These are phyloP conservation scores for Noccaea bulbosa DNA, from an alignment of 345 rosid species.

Conservation along the genomic window DNA sequence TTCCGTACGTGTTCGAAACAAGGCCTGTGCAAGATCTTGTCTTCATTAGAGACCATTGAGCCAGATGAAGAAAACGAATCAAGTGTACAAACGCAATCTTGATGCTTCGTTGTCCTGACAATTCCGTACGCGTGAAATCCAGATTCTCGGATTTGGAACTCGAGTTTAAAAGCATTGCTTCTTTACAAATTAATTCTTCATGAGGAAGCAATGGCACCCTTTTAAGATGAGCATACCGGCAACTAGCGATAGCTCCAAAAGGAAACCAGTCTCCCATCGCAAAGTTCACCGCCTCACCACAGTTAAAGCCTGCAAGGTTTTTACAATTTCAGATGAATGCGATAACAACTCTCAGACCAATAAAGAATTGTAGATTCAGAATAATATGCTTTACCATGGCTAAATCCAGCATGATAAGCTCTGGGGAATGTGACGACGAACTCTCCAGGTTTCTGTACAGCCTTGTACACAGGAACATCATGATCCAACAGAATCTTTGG, in stretches of 20 bases:
- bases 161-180: slow-evolving; percentile 77
- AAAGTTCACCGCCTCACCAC: slow-evolving; percentile 99
- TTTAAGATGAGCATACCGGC: slow-evolving; percentile 89
- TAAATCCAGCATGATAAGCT: slow-evolving; percentile 99
- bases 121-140: slow-evolving; percentile 58
- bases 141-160: slow-evolving; percentile 61
- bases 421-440: slow-evolving; percentile 89
- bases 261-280: slow-evolving; percentile 98
- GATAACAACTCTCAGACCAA: slow-evolving; percentile 1
- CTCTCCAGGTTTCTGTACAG: slow-evolving; percentile 99
- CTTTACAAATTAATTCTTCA: slow-evolving; percentile 94
- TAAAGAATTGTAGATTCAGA: neutral
- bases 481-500: slow-evolving; percentile 85
- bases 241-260: slow-evolving; percentile 89
- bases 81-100: slow-evolving; percentile 78
- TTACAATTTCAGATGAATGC: slow-evolving; percentile 2
- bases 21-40: slow-evolving; percentile 63
- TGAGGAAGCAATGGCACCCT: slow-evolving; percentile 96
- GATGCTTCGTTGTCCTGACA: slow-evolving; percentile 57
- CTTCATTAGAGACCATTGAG: slow-evolving; percentile 79
- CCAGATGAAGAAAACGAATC: slow-evolving; percentile 79
- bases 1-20: slow-evolving; percentile 58
- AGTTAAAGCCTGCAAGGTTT: slow-evolving; percentile 80
- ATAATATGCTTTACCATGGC: slow-evolving; percentile 69
- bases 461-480: slow-evolving; percentile 91